Conservation (phyloP, 2,329 filamentous ascomycete species). For the Lizonia empirigonia region DNA sequence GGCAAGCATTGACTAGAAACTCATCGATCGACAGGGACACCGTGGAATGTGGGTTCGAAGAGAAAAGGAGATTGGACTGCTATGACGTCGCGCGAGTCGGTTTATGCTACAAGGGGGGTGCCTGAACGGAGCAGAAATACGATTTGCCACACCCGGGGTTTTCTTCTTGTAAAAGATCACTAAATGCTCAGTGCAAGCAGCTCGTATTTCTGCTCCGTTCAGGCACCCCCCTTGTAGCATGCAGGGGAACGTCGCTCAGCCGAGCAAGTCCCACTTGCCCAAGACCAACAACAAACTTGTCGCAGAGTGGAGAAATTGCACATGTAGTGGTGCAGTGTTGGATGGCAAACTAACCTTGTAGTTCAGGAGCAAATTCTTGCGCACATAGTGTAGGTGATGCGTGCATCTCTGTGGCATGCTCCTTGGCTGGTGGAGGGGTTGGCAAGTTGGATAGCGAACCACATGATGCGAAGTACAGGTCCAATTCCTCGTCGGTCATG, state of each 20-base stretch:
- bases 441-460: slow-evolving; percentile 49
- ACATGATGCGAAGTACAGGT: slow-evolving; percentile 48
- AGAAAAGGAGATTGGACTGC: slow-evolving; percentile 17
- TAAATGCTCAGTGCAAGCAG: too few species aligned
- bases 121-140: too few species aligned
- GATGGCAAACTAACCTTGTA: slow-evolving; percentile 38
- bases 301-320: slow-evolving; percentile 21
- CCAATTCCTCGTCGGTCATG: slow-evolving; percentile 48
- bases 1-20: slow-evolving; percentile 16
- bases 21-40: slow-evolving; percentile 31
- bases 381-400: slow-evolving; percentile 15
- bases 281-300: slow-evolving; percentile 26
- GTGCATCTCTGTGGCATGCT: slow-evolving; percentile 19
- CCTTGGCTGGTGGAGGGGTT: slow-evolving; percentile 47
- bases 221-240: too few species aligned
- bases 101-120: too few species aligned
- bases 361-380: slow-evolving; percentile 25
- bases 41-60: slow-evolving; percentile 13
- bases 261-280: slow-evolving; percentile 16
- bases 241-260: slow-evolving; percentile 27
- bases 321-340: slow-evolving; percentile 17
- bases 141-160: too few species aligned
- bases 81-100: slow-evolving; percentile 18
- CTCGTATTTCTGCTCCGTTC: too few species aligned
- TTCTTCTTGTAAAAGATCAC: too few species aligned